Evolutionary conservation across 2,329 filamentous ascomycete genomes (phyloP).

Genomic region (Hymenoscyphus repandus): DNA sequence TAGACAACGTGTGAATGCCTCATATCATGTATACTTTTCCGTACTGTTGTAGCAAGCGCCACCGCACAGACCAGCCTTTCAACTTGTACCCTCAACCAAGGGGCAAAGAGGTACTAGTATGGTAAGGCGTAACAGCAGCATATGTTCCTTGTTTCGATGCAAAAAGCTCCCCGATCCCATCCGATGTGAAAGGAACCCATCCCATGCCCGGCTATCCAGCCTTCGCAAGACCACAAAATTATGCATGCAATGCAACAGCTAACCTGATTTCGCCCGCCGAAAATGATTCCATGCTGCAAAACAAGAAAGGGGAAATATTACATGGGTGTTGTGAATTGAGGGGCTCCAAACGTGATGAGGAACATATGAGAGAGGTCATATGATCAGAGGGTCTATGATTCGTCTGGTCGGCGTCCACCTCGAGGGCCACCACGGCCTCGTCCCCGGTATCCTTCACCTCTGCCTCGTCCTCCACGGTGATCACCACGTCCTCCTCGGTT

Average conservation of each 20-base stretch:
- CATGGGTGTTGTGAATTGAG: constrained; percentile 12
- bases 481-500: constrained; percentile 45
- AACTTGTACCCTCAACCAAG: neutral
- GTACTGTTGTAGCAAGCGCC: neutral
- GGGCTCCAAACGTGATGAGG: constrained; percentile 6
- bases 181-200: neutral
- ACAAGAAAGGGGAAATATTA: constrained; percentile 24
- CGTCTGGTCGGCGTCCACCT: constrained; percentile 21
- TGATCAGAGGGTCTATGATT: constrained; percentile 14
- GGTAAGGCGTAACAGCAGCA: neutral
- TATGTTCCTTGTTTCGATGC: neutral
- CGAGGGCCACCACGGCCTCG: constrained; percentile 23
- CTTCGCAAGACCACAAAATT: constrained; percentile 2
- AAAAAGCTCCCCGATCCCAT: neutral
- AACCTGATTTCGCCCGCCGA: constrained; percentile 17
- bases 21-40: neutral
- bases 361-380: neutral
- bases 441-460: constrained; percentile 40
- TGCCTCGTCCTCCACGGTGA: constrained; percentile 44
- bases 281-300: constrained; percentile 20
- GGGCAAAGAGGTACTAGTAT: neutral
- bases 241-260: constrained; percentile 10
- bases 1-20: constrained; percentile 2
- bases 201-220: constrained; percentile 9
- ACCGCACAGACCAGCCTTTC: neutral